Evolutionary conservation across 768 basidiomycete species (phyloP).

Genomic region (Neoboletus subvelutipes): DNA sequence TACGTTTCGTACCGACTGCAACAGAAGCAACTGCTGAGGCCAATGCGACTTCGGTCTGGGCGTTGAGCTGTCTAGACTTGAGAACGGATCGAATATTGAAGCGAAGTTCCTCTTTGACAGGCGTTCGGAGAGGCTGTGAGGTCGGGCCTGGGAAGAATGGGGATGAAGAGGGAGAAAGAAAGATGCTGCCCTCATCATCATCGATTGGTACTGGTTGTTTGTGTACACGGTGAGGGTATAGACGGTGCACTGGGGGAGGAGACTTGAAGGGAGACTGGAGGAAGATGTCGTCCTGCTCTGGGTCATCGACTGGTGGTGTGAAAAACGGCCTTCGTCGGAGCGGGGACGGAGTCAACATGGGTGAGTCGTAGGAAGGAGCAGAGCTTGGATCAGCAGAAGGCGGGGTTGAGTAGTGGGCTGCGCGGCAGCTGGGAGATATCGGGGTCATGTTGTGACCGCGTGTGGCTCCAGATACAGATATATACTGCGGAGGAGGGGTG

Average conservation of each 20-base stretch:
- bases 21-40: slow-evolving; percentile 27
- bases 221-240: slow-evolving; percentile 43
- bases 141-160: slow-evolving; percentile 44
- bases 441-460: slow-evolving; percentile 34
- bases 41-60: slow-evolving; percentile 5
- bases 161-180: slow-evolving; percentile 50
- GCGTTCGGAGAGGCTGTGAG: slow-evolving; percentile 57
- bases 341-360: slow-evolving; percentile 67
- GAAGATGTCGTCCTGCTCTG: slow-evolving; percentile 51
- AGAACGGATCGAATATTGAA: slow-evolving; percentile 43
- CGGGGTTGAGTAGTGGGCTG: slow-evolving; percentile 36
- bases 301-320: slow-evolving; percentile 26
- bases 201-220: slow-evolving; percentile 35
- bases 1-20: slow-evolving; percentile 63
- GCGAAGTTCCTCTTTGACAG: slow-evolving; percentile 52
- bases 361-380: slow-evolving; percentile 46
- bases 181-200: slow-evolving; percentile 59
- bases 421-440: slow-evolving; percentile 34
- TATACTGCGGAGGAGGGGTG: slow-evolving; percentile 37
- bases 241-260: slow-evolving; percentile 43
- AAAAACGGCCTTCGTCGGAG: slow-evolving; percentile 47
- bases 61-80: slow-evolving; percentile 33
- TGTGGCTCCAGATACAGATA: slow-evolving; percentile 33
- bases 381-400: slow-evolving; percentile 23
- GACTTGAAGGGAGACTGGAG: slow-evolving; percentile 53